Conservation (phyloP, 2,329 filamentous ascomycete genomes). For the Phialocephala sp. region DNA sequence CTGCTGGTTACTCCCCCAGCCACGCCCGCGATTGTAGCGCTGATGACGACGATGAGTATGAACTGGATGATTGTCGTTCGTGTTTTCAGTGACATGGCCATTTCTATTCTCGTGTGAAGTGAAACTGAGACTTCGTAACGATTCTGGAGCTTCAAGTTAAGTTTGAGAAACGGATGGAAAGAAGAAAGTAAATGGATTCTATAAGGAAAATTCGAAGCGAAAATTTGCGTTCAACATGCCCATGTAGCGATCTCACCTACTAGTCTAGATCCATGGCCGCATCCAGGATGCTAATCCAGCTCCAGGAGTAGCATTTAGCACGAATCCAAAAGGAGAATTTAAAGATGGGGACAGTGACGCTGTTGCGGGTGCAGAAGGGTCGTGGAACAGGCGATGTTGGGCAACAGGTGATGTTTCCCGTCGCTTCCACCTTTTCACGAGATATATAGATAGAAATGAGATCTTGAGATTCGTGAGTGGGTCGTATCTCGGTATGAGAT, state of each 20-base stretch:
- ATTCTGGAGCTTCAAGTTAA: background rate
- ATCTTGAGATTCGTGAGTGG: background rate
- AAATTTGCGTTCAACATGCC: background rate
- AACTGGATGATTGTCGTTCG: slow-evolving; percentile 14
- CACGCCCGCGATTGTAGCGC: slow-evolving; percentile 14
- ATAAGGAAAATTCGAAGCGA: background rate
- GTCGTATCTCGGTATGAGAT: background rate
- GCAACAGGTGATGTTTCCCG: slow-evolving; percentile 5
- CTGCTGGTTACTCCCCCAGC: slow-evolving; percentile 17
- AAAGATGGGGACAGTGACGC: slow-evolving; percentile 2
- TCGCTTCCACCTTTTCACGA: background rate
- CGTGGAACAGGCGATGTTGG: slow-evolving; percentile 7
- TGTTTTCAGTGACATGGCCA: background rate
- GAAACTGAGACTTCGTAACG: background rate
- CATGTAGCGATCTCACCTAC: background rate
- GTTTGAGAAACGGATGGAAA: background rate
- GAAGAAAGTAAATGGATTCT: background rate
- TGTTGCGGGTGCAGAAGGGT: slow-evolving; percentile 1
- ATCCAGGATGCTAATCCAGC: background rate
- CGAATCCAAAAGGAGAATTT: background rate
- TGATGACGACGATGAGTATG: slow-evolving; percentile 18
- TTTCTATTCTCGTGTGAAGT: background rate
- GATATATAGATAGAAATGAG: background rate
- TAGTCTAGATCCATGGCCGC: background rate
- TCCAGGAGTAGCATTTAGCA: background rate